Base-by-base conservation (phyloP, 2,329 filamentous ascomycete genomes). In the Ceratocystiopsis sp. region DNA sequence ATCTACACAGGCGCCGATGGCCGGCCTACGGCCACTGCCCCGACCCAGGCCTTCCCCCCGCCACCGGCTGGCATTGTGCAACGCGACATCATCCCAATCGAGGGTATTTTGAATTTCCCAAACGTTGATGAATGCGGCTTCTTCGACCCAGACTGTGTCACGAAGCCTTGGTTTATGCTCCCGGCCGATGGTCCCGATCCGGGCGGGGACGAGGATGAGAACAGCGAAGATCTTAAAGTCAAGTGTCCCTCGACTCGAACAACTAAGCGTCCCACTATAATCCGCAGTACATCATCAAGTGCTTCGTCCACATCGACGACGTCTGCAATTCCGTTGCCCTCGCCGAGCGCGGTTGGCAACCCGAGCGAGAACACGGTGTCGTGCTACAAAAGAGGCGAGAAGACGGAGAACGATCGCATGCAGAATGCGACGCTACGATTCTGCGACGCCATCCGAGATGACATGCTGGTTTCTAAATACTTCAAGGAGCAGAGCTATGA, bases 351-450 rank as follows among this genome's bases (percentile, higher is more conserved):
- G 21, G 21, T 21, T 4, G 21, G 21, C 16, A 33, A 51, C 38
- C 35, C 48, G 14, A 8, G 2, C 1, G 13, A 16, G 12, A 52
- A 53, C 44, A 35, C 25, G 35, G 35, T 33, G 19, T 19, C 40
- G 4, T 53, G 52, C 44, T 51, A 51, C 44, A 44, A 51, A 29
- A 25, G 3, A 1, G 49, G 51, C n/a, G 40, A 52, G 17, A 43
- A 40, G 15, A 44, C 47, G 21, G 44, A 46, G 34, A 35, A 45
- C 33, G 38, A 35, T 25, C 43, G 49, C 13, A 43, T 49, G 42
- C 32, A 41, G 34, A 44, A 46, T 34, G 43, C 41, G 19, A 48
- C 45, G 14, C 43, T 40, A 17, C 37, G 40, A 15, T 49, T 45
- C 37, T 54, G 45, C 43, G 47, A 45, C 14, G 12, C 9, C 9